Percentiles rank a stretch among this genome's conserved stretches.
Evolutionary conservation across 108 stramenopile species (phyloP).

Genomic region (Nitzschia sp.): DNA sequence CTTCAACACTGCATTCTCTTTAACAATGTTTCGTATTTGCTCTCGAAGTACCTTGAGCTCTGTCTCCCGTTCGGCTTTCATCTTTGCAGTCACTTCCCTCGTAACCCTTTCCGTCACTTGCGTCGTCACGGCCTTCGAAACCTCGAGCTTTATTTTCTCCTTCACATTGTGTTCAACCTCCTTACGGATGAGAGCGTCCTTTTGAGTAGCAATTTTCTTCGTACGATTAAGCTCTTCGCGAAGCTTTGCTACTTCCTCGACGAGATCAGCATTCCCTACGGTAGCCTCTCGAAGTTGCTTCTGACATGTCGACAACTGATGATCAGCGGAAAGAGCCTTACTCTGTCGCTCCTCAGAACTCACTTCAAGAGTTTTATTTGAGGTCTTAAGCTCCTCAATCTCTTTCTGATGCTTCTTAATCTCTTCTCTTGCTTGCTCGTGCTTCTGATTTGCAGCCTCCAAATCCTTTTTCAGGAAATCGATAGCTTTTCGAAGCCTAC

Average conservation of each 20-base stretch:
- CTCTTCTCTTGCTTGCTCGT: slow-evolving; percentile 2
- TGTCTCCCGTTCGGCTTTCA: slow-evolving; percentile 20
- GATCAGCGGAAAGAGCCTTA: not conserved
- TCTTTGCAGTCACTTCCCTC: slow-evolving; percentile 9
- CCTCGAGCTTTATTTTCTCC: slow-evolving; percentile 20
- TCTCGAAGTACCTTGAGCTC: slow-evolving; percentile 24
- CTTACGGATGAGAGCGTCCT: slow-evolving; percentile 15
- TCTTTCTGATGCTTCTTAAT: not conserved
- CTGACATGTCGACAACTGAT: not conserved
- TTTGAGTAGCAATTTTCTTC: slow-evolving; percentile 22
- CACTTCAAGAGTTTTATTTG: slow-evolving; percentile 5
- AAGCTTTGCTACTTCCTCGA: slow-evolving; percentile 21
- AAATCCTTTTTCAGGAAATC: slow-evolving; percentile 22
- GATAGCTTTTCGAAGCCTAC: slow-evolving; percentile 18
- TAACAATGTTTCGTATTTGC: slow-evolving; percentile 12
- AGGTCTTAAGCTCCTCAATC: slow-evolving; percentile 10
- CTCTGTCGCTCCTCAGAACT: not conserved
- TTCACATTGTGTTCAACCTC: slow-evolving; percentile 21
- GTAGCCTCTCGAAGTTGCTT: slow-evolving; percentile 17
- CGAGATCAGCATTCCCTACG: not conserved
- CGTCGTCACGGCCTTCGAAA: not conserved
- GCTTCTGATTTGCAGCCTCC: slow-evolving; percentile 3
- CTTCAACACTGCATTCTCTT: slow-evolving; percentile 16
- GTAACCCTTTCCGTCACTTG: slow-evolving; percentile 22
- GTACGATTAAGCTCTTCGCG: slow-evolving; percentile 13